A percentile compares a stretch with the other conserved stretches of the same genome.
phyloP scores from a whole-genome alignment of 257 asterid species.

The Jacaranda copaia region DNA sequence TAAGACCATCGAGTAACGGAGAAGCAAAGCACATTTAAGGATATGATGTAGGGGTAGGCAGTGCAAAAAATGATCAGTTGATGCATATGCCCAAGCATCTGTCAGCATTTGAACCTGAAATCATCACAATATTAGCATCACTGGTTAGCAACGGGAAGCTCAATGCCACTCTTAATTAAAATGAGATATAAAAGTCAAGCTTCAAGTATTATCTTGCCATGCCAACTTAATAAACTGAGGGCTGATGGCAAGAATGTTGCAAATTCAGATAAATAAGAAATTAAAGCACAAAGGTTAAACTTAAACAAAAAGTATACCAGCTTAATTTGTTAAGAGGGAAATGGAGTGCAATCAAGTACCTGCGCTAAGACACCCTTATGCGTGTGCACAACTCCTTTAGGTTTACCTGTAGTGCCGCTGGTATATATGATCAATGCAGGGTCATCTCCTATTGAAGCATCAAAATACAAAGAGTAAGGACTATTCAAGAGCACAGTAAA shows the following conservation, averaged over 20 bases:
- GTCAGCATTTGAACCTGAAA: constrained; percentile 82
- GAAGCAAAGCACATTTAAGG: constrained; percentile 46
- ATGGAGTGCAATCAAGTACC: constrained; percentile 53
- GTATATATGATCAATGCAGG: constrained; percentile 93
- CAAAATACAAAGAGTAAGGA: constrained; percentile 28
- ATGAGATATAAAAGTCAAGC: background rate
- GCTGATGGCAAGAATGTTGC: background rate
- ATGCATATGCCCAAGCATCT: constrained; percentile 81
- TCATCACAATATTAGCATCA: constrained; percentile 2
- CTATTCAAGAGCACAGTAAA: constrained; percentile 18
- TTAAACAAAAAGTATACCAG: background rate
- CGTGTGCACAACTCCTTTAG: constrained; percentile 99
- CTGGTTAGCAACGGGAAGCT: no score
- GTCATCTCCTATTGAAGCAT: constrained; percentile 61
- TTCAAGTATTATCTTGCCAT: background rate
- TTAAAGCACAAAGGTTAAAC: background rate
- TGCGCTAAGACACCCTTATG: constrained; percentile 86
- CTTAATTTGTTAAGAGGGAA: background rate
- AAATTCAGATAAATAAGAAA: background rate
- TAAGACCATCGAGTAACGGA: constrained; percentile 11
- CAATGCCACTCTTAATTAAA: background rate
- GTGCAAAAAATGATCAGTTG: constrained; percentile 76
- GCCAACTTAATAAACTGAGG: no score
- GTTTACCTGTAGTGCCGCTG: constrained; percentile 98
- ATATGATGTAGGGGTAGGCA: constrained; percentile 96